Evolutionary conservation across 2,329 filamentous ascomycete species (phyloP), one percentile per base, ranked within the genome.

Genomic region (Penicillium sp.): DNA sequence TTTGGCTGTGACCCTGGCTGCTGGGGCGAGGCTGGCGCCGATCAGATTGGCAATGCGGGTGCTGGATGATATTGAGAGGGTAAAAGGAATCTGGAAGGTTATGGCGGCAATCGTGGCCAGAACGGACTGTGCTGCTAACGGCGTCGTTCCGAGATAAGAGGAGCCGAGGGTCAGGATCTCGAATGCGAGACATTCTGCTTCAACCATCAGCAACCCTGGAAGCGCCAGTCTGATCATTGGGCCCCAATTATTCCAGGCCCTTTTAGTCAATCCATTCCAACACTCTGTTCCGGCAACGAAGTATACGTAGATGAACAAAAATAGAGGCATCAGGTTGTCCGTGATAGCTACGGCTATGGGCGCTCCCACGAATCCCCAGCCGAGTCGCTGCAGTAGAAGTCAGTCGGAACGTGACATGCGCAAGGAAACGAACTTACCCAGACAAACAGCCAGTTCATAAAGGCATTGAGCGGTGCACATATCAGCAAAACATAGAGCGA

Each of bases 1-100:
- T 76, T 86, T 89, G n/a, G 90, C 91, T 0, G 90, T 90, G 3
- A 87, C 90, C 73, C 89, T 92, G 17, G 93, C 93, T 0, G 93
- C 91, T 50, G 89, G 88, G 2, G 91, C 88, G 11, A 97, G 84
- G 1, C 89, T 90, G 0, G 94, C 93, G 8, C 94, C 95, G 64
- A 98, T 96, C 38, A 98, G 81, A 70, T 97, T 98, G 19, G 93
- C 94, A 15, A 97, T 88, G 1, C 94, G 89, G 0, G 94, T 98
- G 13, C 90, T 94, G 0, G 90, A 88, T 3, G 94, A 93, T 61
- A 98, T 94, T 35, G 90, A 91, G 63, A 97, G 86, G 0, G 94
- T 91, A 79, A 98, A 98, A 0, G 94, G 93, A 53, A 98, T 89
- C 76, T 97, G 92, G 81, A 93, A 98, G 0, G 91, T 92, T 26